phyloP scores from a whole-genome alignment of 306 rosid species.

The Gleditsia sinensis region DNA sequence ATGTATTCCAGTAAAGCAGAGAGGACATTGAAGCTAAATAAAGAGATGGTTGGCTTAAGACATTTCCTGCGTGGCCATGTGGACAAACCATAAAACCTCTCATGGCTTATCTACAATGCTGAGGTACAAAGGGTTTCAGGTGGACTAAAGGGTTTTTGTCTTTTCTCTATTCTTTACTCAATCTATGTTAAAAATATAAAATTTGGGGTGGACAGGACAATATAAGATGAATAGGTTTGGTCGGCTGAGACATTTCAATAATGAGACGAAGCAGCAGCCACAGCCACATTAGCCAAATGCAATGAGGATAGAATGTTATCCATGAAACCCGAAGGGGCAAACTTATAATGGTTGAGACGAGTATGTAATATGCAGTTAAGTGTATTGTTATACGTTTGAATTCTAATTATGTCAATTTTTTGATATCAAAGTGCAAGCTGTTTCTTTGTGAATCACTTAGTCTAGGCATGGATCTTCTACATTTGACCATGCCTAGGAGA shows the following conservation, averaged over 20 bases:
- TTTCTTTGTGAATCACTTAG: no score
- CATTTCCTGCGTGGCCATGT: conserved; percentile 2
- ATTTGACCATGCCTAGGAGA: no score
- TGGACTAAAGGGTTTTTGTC: conserved; percentile 27
- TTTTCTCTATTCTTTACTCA: not conserved
- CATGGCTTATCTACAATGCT: conserved; percentile 5
- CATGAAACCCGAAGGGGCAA: no score
- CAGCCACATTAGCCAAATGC: no score
- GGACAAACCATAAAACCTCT: conserved; percentile 28
- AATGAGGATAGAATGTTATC: not conserved
- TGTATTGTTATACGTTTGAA: no score
- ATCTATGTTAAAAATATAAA: not conserved
- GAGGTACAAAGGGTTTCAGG: conserved; percentile 7
- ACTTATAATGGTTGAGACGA: no score
- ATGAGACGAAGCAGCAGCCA: conserved; percentile 8
- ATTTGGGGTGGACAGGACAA: conserved; percentile 10
- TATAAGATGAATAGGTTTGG: conserved; percentile 25
- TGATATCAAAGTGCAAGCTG: no score
- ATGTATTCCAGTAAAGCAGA: conserved; percentile 5
- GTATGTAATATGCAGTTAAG: no score
- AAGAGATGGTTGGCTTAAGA: not conserved
- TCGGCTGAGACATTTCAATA: not conserved
- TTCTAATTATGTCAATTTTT: no score
- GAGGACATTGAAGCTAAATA: conserved; percentile 13
- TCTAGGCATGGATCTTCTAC: no score